Base-by-base conservation (phyloP, 1,284 basidiomycete species). In the Trichosporon sp. region DNA sequence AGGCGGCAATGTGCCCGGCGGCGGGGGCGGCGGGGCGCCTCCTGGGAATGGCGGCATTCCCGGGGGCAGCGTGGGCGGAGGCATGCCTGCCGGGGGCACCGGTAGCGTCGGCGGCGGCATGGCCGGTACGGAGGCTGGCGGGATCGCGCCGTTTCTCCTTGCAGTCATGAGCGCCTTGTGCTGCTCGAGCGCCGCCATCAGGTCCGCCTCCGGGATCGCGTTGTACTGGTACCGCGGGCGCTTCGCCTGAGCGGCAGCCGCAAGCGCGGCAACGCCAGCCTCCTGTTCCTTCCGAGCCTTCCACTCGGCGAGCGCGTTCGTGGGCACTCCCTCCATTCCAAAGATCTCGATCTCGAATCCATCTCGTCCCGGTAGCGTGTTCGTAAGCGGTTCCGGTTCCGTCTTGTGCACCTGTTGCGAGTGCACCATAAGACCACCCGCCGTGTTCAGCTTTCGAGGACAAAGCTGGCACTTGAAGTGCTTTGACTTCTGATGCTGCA, bases 331-430 rank as follows among this genome's bases (percentile, higher is more conserved):
- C 81, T 96, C 96, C 97, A 99, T 99, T 32, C 97, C 96, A 79
- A 98, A 99, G 71, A 99, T 99, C 84, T 99, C 97, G 67, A 99
- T 92, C 82, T 98, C 96, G 80, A 98, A 98, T 1, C 96, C 94
- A 84, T 98, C 96, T 54, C 97, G 90, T 8, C 95, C 96, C 2
- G 96, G 95, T 0, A 99, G 86, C 0, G 96, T 96, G 83, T 98
- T 99, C 71, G 98, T 96, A 40, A 99, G 93, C 94, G 92, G 94
- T 84, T 98, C 95, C 0, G 96, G 92, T 80, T 98, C 94, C 31
- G 96, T 90, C 84, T 99, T 99, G 85, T 99, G 97, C 0, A 99
- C 96, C 82, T 99, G 96, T 77, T 98, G 95, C 68, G 97, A 93
- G 82, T 99, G 96, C 12, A 99, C 96, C n/a, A 96, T 94, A 32